These are phyloP conservation scores for Sorghum bicolor DNA, from an alignment of 176 grass and related monocot genomes.

Conservation along the genomic window Sorghum_bicolor_NCBIv3 NC_012871.2:69112001-69112500, in stretches of 20 bases:
- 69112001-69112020: slow-evolving; percentile 52
- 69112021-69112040: slow-evolving; percentile 75
- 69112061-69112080: not conserved
- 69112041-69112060: slow-evolving; percentile 47
- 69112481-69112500: too few species aligned
- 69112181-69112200: not conserved
- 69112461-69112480: too few species aligned
- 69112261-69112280: not conserved
- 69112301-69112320: not conserved
- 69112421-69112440: too few species aligned
- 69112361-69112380: too few species aligned
- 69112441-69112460: too few species aligned
- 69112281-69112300: not conserved
- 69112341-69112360: not conserved
- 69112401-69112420: too few species aligned
- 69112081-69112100: not conserved
- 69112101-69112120: slow-evolving; percentile 7
- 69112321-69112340: not conserved
- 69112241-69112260: not conserved
- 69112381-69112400: too few species aligned
- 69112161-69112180: slow-evolving; percentile 6
- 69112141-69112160: not conserved
- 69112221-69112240: not conserved
- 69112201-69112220: not conserved
- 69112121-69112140: not conserved